Evolutionary conservation across 1,284 basidiomycete genomes (phyloP), one percentile per base, ranked within the genome.

Genomic region (Moniliella sp.): DNA sequence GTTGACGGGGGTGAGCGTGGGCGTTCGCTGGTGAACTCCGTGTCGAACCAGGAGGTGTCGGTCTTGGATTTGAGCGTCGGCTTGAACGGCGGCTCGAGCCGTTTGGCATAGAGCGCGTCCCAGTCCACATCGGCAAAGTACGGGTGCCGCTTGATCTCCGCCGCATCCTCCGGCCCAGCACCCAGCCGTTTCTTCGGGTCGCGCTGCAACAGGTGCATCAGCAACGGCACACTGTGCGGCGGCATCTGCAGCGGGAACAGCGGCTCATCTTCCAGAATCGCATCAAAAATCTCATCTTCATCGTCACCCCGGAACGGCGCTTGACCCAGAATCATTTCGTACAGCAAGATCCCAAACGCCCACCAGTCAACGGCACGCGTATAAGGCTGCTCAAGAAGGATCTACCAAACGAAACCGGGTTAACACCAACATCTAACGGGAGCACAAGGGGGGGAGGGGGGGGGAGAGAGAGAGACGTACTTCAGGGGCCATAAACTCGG

Each of bases 181-280:
- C 91, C 91, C n/a, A 99, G 69, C 40, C 91, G 78, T 27, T 80
- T 76, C 15, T 63, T 57, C n/a, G 91, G 86, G 58, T 99, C 88
- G 26, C 88, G 74, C 1, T 83, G 91, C 42, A 97, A 67, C 5
- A 97, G 28, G 30, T 39, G 11, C 59, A 93, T 84, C 37, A 97
- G 62, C 31, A 97, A 79, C 15, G 82, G 84, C 30, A 97, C 88
- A 11, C 84, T 86, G 52, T 94, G 88, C 34, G 82, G 72, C 4
- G 88, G 91, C 91, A 97, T 97, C n/a, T 91, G 94, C 51, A 99
- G 91, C 2, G 91, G 91, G 64, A 97, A 99, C 43, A 99, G 62
- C 27, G 88, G 86, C 60, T 97, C 91, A 60, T 97, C 91, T 61
- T 97, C 91, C 32, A 99, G 65, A 51, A 97, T 97, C 25, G 91